Evolutionary conservation across 208 protist genomes (phyloP).

Genomic region (Crithidia fasciculata): DNA sequence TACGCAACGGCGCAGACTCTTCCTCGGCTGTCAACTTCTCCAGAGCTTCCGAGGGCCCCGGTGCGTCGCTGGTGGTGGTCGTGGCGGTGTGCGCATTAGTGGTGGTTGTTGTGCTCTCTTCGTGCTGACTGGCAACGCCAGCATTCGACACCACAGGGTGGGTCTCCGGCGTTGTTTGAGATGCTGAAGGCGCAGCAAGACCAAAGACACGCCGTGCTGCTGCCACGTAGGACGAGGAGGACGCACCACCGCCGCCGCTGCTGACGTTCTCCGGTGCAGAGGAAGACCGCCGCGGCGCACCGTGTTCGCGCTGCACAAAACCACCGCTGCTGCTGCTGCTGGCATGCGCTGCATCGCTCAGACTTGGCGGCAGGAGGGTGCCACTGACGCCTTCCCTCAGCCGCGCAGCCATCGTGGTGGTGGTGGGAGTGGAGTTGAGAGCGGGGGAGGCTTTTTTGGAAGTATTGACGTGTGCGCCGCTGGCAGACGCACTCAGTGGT

Average conservation of each 20-base stretch:
- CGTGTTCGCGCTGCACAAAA: not conserved
- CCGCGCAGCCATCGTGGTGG: constrained; percentile 9
- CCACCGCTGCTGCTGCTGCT: not conserved
- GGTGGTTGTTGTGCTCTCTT: not conserved
- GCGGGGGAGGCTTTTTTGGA: not conserved
- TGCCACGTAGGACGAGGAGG: constrained; percentile 6
- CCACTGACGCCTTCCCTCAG: constrained; percentile 7
- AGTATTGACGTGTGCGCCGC: not conserved
- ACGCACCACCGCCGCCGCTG: too few species aligned
- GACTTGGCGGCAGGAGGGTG: constrained; percentile 8
- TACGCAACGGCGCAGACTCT: not conserved
- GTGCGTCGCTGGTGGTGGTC: not conserved
- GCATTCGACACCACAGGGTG: too few species aligned
- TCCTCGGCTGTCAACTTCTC: not conserved
- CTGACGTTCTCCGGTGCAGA: not conserved
- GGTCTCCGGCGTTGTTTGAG: too few species aligned
- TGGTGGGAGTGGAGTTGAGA: not conserved
- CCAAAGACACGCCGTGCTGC: not conserved
- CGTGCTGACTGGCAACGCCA: too few species aligned
- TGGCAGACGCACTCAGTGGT: not conserved
- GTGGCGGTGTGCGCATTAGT: not conserved
- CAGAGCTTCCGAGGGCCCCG: not conserved
- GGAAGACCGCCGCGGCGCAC: not conserved
- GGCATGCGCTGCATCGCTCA: not conserved
- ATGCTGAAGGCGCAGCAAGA: too few species aligned